These are phyloP conservation scores for Neonectria ditissima DNA, from an alignment of 2,329 filamentous ascomycete genomes.

Conservation along the genomic window DNA sequence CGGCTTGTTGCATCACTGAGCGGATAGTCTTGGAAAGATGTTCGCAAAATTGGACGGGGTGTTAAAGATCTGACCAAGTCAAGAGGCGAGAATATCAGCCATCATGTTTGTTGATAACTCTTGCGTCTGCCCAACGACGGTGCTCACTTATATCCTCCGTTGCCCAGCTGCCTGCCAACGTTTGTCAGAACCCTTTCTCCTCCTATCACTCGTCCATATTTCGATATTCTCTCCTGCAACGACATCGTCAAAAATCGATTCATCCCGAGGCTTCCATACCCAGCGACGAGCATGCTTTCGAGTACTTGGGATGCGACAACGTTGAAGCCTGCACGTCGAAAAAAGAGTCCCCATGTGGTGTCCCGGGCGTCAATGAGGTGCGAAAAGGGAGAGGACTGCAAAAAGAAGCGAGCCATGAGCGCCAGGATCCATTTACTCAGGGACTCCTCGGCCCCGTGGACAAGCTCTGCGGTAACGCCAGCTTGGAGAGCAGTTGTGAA, in stretches of 20 bases:
- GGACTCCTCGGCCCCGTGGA: constrained; percentile 62
- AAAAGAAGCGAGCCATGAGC: constrained; percentile 60
- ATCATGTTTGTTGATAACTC: neutral
- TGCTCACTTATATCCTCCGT: constrained; percentile 18
- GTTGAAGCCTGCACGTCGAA: constrained; percentile 53
- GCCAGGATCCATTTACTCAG: constrained; percentile 67
- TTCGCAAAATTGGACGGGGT: neutral
- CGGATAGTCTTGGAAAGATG: neutral
- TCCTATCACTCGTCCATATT: constrained; percentile 46
- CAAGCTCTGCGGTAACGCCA: constrained; percentile 57
- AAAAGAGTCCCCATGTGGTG: constrained; percentile 54
- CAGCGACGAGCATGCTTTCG: constrained; percentile 41
- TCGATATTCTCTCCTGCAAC: constrained; percentile 36
- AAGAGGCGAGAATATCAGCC: neutral
- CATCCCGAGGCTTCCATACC: constrained; percentile 46
- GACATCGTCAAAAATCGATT: constrained; percentile 48
- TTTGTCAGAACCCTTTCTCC: constrained; percentile 39
- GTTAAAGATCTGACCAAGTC: neutral
- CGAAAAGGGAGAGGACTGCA: constrained; percentile 44
- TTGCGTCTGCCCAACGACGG: neutral
- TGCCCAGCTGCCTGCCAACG: constrained; percentile 29
- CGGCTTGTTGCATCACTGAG: neutral
- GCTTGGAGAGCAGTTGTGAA: constrained; percentile 59
- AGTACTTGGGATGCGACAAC: constrained; percentile 52
- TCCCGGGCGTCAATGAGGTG: constrained; percentile 54